A percentile compares a stretch with the other conserved stretches of the same genome.
These are phyloP conservation scores for Scheffersomyces insectosa DNA, from an alignment of 1,139 yeast genomes.

Conservation along the genomic window DNA sequence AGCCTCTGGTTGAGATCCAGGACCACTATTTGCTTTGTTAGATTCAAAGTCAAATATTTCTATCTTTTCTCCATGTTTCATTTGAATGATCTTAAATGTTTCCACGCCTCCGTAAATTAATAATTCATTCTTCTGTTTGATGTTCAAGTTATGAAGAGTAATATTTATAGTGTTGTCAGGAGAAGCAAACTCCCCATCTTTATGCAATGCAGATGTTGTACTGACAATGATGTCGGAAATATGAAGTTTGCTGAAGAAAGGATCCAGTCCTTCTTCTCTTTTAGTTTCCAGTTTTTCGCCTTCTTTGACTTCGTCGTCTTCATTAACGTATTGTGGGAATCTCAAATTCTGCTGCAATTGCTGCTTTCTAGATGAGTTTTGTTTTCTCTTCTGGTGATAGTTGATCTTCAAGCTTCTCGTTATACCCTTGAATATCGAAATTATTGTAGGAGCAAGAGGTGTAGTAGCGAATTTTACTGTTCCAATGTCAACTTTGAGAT, in stretches of 20 bases:
- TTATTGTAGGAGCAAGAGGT: constrained; percentile 37
- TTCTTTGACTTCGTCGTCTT: constrained; percentile 15
- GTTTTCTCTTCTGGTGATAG: constrained; percentile 31
- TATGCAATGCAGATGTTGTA: constrained; percentile 44
- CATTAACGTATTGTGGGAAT: constrained; percentile 35
- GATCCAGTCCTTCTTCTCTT: constrained; percentile 11
- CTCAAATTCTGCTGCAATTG: constrained; percentile 10
- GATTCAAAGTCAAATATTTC: constrained; percentile 22
- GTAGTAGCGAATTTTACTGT: constrained; percentile 42
- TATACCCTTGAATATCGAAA: constrained; percentile 32
- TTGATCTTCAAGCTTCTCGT: constrained; percentile 33
- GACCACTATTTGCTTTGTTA: not conserved
- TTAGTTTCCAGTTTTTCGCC: constrained; percentile 6
- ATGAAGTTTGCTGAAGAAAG: constrained; percentile 33
- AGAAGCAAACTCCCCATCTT: constrained; percentile 40
- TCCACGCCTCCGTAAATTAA: constrained; percentile 52
- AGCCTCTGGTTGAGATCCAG: not conserved
- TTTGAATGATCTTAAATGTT: constrained; percentile 23
- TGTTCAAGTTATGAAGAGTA: constrained; percentile 26
- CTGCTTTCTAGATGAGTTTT: constrained; percentile 7
- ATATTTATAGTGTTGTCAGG: constrained; percentile 27
- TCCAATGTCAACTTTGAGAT: constrained; percentile 50
- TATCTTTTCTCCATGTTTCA: constrained; percentile 14
- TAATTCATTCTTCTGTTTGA: constrained; percentile 44
- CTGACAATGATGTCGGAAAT: constrained; percentile 38